Evolutionary conservation across 1,284 basidiomycete genomes (phyloP).

Genomic region (Golubevia pallescens): DNA sequence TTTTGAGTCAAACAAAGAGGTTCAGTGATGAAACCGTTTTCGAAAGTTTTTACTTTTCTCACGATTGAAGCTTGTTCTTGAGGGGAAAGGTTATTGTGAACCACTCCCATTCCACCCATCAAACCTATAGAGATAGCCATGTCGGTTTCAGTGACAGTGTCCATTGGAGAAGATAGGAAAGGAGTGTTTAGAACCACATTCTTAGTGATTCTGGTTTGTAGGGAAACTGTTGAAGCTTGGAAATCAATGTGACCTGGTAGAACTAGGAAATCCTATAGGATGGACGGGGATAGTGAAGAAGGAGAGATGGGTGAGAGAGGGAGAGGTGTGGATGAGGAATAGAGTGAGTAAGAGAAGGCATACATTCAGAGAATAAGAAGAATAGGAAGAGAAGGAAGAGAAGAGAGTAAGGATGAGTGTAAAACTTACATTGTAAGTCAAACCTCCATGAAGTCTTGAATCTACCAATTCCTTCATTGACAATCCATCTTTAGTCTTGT

Average conservation of each 20-base stretch:
- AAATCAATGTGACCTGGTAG: conserved; percentile 62
- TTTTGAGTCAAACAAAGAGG: conserved; percentile 79
- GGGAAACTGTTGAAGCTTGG: conserved; percentile 48
- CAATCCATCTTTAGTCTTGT: conserved; percentile 50
- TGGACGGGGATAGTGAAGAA: too few species aligned
- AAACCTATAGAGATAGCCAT: conserved; percentile 79
- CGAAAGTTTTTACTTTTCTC: conserved; percentile 89
- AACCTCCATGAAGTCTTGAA: conserved; percentile 53
- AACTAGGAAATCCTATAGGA: conserved; percentile 45
- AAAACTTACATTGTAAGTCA: conserved; percentile 50
- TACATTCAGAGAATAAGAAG: too few species aligned
- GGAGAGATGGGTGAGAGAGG: too few species aligned
- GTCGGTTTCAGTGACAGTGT: conserved; percentile 95
- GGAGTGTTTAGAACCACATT: conserved; percentile 72
- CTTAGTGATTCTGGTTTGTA: conserved; percentile 55
- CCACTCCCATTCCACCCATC: conserved; percentile 94
- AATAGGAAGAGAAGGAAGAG: too few species aligned
- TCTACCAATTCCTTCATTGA: conserved; percentile 57
- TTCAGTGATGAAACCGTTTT: conserved; percentile 98
- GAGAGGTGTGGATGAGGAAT: too few species aligned
- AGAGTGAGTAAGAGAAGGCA: too few species aligned
- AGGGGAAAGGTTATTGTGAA: conserved; percentile 94
- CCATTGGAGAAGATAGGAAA: conserved; percentile 98
- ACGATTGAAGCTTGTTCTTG: conserved; percentile 94
- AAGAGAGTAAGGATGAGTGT: not conserved